Conservation (phyloP, 163 green algal genomes). For the Picocystis sp. region DNA sequence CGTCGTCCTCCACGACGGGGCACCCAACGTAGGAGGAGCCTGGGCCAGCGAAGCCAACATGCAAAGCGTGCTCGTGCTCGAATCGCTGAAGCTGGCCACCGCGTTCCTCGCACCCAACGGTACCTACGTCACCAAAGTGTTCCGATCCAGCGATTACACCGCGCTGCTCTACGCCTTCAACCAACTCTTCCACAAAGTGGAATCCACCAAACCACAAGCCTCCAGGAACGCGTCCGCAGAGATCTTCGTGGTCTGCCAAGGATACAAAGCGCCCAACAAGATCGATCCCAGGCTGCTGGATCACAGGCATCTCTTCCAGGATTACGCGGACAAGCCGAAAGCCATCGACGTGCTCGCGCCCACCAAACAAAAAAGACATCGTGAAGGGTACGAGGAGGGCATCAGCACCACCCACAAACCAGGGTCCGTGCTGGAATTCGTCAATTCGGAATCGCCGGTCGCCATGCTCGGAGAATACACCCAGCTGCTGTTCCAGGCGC, state of each 20-base stretch:
- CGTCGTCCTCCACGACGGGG: slow-evolving; percentile 88
- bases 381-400: slow-evolving; percentile 69
- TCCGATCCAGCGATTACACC: slow-evolving; percentile 89
- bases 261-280: slow-evolving; percentile 90
- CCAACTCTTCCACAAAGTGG: slow-evolving; percentile 84
- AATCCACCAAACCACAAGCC: slow-evolving; percentile 82
- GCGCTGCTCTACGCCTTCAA: slow-evolving; percentile 90
- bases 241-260: slow-evolving; percentile 95
- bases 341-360: slow-evolving; percentile 18
- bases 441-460: slow-evolving; percentile 19
- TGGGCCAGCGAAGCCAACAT: slow-evolving; percentile 80
- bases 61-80: slow-evolving; percentile 74
- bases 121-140: slow-evolving; percentile 94
- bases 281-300: slow-evolving; percentile 95
- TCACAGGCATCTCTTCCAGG: slow-evolving; percentile 71
- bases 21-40: slow-evolving; percentile 90
- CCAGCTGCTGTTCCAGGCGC: slow-evolving; percentile 11
- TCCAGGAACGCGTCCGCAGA: slow-evolving; percentile 82
- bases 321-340: too few relatives aligned
- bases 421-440: slow-evolving; percentile 11
- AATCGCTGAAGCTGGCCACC: slow-evolving; percentile 73
- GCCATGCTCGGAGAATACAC: slow-evolving; percentile 18
- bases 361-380: slow-evolving; percentile 68
- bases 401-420: slow-evolving; percentile 16
- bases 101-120: slow-evolving; percentile 74